Percentiles rank a stretch among this genome's conserved stretches.
These are phyloP conservation scores for Syzygium aqueum DNA, from an alignment of 345 rosid genomes.

Conservation along the genomic window DNA sequence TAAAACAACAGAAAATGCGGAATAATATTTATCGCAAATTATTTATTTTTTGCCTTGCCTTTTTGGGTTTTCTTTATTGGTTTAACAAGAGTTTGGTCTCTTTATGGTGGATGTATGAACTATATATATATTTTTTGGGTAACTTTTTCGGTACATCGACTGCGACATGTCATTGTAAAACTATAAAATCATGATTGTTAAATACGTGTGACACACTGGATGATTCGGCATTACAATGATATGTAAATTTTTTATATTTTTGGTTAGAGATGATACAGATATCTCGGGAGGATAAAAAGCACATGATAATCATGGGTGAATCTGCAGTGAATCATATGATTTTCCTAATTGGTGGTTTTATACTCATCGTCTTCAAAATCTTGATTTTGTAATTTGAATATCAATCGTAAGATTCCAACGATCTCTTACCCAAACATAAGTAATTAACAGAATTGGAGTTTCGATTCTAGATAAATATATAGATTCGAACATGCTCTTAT, in stretches of 20 bases:
- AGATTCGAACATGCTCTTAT: neutral
- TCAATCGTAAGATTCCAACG: neutral
- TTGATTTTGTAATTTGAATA: neutral
- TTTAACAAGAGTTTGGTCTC: neutral
- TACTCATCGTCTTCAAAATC: neutral
- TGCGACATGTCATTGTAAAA: neutral
- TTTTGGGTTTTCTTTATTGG: neutral
- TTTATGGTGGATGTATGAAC: neutral
- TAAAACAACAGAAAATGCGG: neutral
- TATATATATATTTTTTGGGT: neutral
- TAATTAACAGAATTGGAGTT: neutral
- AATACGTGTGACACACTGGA: fast-evolving
- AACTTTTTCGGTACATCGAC: neutral
- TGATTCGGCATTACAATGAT: neutral
- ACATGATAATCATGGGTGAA: neutral
- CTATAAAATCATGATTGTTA: neutral
- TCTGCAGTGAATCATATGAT: neutral
- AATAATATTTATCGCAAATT: neutral
- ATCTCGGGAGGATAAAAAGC: fast-evolving
- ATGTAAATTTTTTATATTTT: neutral
- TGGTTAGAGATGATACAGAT: neutral
- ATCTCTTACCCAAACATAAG: neutral
- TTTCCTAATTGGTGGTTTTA: neutral
- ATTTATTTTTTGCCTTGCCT: neutral
- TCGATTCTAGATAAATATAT: neutral